A percentile compares a stretch with the other conserved stretches of the same genome.
Conservation (phyloP, 495 filamentous ascomycete species). For the Penicillium pulvis region DNA sequence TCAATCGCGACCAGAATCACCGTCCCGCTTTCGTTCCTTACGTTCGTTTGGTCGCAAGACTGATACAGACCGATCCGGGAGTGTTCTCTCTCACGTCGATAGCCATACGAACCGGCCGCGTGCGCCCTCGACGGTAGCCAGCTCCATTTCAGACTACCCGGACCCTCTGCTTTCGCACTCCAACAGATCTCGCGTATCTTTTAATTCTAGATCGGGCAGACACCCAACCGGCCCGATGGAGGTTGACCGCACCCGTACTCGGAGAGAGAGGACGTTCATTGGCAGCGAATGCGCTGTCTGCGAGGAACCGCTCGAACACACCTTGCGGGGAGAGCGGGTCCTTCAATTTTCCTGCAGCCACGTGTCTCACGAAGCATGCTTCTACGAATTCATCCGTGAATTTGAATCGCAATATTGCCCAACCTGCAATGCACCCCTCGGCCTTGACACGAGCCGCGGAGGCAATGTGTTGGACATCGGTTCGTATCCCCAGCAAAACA, state of each 20-base stretch:
- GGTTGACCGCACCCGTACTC: constrained; percentile 75
- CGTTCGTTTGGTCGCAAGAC: constrained; percentile 30
- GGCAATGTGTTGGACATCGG: constrained; percentile 94
- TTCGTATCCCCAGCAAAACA: constrained; percentile 44
- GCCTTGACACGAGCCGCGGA: constrained; percentile 91
- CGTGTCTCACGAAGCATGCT: constrained; percentile 97
- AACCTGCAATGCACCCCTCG: constrained; percentile 89
- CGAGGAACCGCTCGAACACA: constrained; percentile 97
- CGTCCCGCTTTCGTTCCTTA: constrained; percentile 41
- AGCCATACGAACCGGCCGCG: constrained; percentile 22
- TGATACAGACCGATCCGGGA: constrained; percentile 32
- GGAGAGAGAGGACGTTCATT: constrained; percentile 92
- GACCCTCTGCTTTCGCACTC: constrained; percentile 26
- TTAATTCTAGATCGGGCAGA: constrained; percentile 51
- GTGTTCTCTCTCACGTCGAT: constrained; percentile 32
- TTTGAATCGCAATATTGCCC: constrained; percentile 95
- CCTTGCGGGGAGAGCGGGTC: constrained; percentile 89
- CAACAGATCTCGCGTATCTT: constrained; percentile 46
- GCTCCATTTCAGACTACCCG: constrained; percentile 23
- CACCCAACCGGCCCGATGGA: constrained; percentile 75
- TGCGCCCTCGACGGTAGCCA: constrained; percentile 30
- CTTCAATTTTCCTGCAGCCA: constrained; percentile 95
- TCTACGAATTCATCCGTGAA: constrained; percentile 97
- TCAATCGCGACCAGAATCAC: constrained; percentile 36
- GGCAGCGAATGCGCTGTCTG: constrained; percentile 95